Percentiles rank a stretch among this genome's conserved stretches.
Evolutionary conservation across 164 flowering plant species (phyloP).

Genomic region (Annona cherimola): DNA sequence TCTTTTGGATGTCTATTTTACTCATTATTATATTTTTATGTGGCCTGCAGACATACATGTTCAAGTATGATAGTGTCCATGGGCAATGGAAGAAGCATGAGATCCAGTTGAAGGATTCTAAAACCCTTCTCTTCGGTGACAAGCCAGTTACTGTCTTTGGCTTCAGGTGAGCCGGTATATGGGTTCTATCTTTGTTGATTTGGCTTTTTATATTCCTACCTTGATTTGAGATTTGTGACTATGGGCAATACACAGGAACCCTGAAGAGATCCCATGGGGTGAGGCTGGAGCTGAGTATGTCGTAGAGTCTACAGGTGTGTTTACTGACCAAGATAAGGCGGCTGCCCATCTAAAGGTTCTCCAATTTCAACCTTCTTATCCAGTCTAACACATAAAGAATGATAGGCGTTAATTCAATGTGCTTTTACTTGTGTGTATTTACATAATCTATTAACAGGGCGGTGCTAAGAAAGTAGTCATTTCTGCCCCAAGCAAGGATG

Average conservation of each 20-base stretch:
- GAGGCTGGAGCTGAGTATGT: conserved; percentile 39
- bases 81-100: conserved; percentile 82
- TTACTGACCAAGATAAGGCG: conserved; percentile 71
- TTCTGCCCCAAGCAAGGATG: conserved; percentile 97
- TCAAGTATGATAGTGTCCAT: conserved; percentile 81
- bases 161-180: conserved; percentile 32
- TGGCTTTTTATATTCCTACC: background rate
- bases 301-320: conserved; percentile 63
- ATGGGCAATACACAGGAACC: conserved; percentile 25
- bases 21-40: background rate
- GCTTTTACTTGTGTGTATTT: no score
- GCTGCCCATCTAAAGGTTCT: conserved; percentile 69
- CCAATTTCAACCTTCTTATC: background rate
- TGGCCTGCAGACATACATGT: conserved; percentile 72
- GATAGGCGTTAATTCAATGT: no score
- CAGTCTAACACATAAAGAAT: no score
- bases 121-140: conserved; percentile 83
- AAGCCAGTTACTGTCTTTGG: conserved; percentile 73
- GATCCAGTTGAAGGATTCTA: conserved; percentile 57
- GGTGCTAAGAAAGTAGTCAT: conserved; percentile 97
- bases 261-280: conserved; percentile 53
- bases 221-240: background rate
- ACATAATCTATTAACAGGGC: conserved; percentile 39
- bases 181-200: background rate
- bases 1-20: background rate